Percentiles rank a stretch among this genome's conserved stretches.
These are phyloP conservation scores for Pulveroboletus sp. DNA, from an alignment of 768 basidiomycete species.

Conservation along the genomic window DNA sequence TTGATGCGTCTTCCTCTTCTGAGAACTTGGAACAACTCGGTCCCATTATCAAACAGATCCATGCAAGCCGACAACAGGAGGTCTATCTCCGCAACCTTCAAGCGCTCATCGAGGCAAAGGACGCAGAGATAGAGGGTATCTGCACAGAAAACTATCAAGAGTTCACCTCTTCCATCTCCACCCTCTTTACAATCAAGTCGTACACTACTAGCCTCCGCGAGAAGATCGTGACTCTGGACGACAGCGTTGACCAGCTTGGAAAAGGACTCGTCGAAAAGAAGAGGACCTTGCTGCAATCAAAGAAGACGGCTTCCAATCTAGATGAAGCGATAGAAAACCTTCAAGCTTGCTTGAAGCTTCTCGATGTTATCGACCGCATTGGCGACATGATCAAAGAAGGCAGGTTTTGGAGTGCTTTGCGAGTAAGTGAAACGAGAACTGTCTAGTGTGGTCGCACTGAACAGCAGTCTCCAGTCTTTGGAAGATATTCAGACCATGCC, in stretches of 20 bases:
- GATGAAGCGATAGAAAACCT: slow-evolving; percentile 96
- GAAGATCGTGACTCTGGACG: slow-evolving; percentile 84
- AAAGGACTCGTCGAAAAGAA: slow-evolving; percentile 91
- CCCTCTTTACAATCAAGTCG: slow-evolving; percentile 90
- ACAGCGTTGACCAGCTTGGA: slow-evolving; percentile 85
- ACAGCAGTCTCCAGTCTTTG: slow-evolving; percentile 61
- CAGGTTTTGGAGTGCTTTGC: slow-evolving; percentile 94
- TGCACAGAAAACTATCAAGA: slow-evolving; percentile 97
- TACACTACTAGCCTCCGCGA: slow-evolving; percentile 93
- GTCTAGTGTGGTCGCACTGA: slow-evolving; percentile 27
- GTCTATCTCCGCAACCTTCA: slow-evolving; percentile 82
- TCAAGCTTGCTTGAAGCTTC: slow-evolving; percentile 85
- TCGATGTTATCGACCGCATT: slow-evolving; percentile 91
- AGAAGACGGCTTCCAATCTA: slow-evolving; percentile 89
- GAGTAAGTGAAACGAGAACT: slow-evolving; percentile 52
- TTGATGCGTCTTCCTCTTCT: slow-evolving; percentile 81
- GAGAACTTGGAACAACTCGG: slow-evolving; percentile 96
- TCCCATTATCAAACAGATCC: slow-evolving; percentile 91
- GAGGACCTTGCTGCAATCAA: slow-evolving; percentile 79
- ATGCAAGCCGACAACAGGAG: slow-evolving; percentile 84
- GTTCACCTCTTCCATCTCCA: slow-evolving; percentile 96
- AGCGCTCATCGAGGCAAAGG: slow-evolving; percentile 89
- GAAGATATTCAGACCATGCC: slow-evolving; percentile 94
- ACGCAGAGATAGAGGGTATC: slow-evolving; percentile 92
- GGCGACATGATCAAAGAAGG: slow-evolving; percentile 90